These are phyloP conservation scores for Chamaenerion angustifolium DNA, from an alignment of 345 rosid species.

Conservation along the genomic window DNA sequence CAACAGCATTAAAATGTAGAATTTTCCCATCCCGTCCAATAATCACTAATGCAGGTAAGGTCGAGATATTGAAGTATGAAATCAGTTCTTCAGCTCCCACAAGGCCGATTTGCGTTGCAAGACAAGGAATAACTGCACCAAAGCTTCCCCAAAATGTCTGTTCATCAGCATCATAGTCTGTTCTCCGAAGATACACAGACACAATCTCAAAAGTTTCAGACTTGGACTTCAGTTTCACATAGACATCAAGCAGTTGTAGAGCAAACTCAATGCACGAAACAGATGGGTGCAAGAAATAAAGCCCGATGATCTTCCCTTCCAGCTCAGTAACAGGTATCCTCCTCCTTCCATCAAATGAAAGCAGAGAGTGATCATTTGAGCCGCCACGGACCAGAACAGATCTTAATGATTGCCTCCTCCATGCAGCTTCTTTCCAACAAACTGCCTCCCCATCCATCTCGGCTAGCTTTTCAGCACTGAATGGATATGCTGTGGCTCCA, in stretches of 20 bases:
- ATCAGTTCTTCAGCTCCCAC: not conserved
- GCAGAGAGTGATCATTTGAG: slow-evolving; percentile 8
- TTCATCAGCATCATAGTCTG: no score
- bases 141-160: no score
- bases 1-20: no score
- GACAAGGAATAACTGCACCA: no score
- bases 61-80: not conserved
- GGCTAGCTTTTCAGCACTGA: slow-evolving; percentile 21
- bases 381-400: slow-evolving; percentile 21
- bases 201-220: slow-evolving; percentile 44
- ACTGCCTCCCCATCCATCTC: slow-evolving; percentile 18
- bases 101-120: no score
- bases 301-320: slow-evolving; percentile 50
- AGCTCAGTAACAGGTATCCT: slow-evolving; percentile 30
- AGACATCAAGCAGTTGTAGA: slow-evolving; percentile 46
- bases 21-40: no score
- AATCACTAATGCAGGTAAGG: no score
- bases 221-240: slow-evolving; percentile 40
- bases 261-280: slow-evolving; percentile 50
- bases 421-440: slow-evolving; percentile 12
- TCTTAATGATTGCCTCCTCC: slow-evolving; percentile 19
- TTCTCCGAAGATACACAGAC: no score
- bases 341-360: slow-evolving; percentile 15
- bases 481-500: slow-evolving; percentile 27
- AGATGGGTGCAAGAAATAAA: slow-evolving; percentile 72